Evolutionary conservation across 2,329 filamentous ascomycete genomes (phyloP), one percentile per base, ranked within the genome.

Genomic region (Seiridium cupressi): DNA sequence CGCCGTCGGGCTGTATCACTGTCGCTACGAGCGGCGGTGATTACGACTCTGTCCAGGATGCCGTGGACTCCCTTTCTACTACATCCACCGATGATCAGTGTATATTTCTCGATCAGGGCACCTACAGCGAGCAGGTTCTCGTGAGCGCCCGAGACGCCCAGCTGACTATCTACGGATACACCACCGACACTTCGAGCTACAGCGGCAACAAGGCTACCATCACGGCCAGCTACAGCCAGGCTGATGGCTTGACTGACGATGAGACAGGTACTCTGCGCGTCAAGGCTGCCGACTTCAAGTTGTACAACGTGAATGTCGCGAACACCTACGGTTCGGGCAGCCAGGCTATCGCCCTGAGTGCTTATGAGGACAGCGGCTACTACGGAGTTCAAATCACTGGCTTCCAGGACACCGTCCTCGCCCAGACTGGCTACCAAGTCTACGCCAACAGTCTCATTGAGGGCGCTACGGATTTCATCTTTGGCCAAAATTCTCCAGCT

Each of bases 41-140:
- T 48, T 74, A 70, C 60, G 67, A 62, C 59, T 70, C 67, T 46
- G 74, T 89, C 53, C 82, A 86, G 68, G 72, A 77, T 26, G 87
- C 87, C 11, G 81, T 89, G 54, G 69, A 84, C 65, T 81, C 85
- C 4, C 78, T 89, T 6, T 81, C 80, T 13, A 81, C 79, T 0
- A 74, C 76, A 1, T 77, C 79, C 6, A 78, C 79, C 1, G 64
- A 72, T 1, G 75, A 76, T 1, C 83, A 87, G 61, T 83, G 80
- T 67, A 86, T 89, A 73, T 89, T 89, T 75, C 83, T 90, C 71
- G 70, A 82, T 64, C 69, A 79, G 9, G 85, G 85, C 5, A 85
- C 82, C 54, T 88, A 89, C 77, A 73, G 73, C 4, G 85, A 88
- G 68, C 85, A 88, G 69, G 83, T 88, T 51, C 80, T 79, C 63